Base-by-base conservation (phyloP, 176 grass and related monocot species). In the Zizania latifolia region DNA sequence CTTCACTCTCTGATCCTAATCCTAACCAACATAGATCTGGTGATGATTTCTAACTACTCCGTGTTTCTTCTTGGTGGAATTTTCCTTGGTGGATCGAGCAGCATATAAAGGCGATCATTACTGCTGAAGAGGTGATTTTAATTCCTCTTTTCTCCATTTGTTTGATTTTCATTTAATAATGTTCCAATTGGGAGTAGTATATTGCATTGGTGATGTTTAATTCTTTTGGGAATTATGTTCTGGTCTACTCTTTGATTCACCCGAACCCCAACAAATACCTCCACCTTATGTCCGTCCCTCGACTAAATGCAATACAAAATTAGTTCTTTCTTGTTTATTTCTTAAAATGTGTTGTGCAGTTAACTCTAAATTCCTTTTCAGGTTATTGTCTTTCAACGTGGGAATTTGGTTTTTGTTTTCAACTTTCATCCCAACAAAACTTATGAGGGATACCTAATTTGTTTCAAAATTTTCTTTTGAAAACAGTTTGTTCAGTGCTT, bases 71-170 rank as follows among this genome's bases (percentile, higher is more conserved):
- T 59, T 70, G 72, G 14, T 39, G 80, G 44, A 35, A 28, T 74
- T 50, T 80, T n/a, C n/a, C 40, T 3, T 34, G 44, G 59, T 55
- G 46, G 62, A 8, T 84, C 23, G 68, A 88, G 68, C 92, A 99
- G 96, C 96, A 99, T 50, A 95, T 95, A 74, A 99, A 99, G 88
- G 96, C 96, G 44, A 99, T 99, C 53, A 90, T 99, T 80, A 99
- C 96, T 59, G 86, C 92, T 6, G 92, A 99, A 53, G 92, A 99
- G 96, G 96, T 99, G 85, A 68, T 15, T 39, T 72, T 59, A 37
- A 63, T 82, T 22, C 50, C 21, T n/a, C n/a, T 36, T n/a, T n/a
- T n/a, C n/a, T n/a, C 11, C 30, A 43, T 24, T 27, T 2, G 13
- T 39, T 65, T 71, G 27, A 24, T 77, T 72, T 31, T 74, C 27